Evolutionary conservation across 169 alveolate genomes (phyloP).

Genomic region (Eimeria brunetti): DNA sequence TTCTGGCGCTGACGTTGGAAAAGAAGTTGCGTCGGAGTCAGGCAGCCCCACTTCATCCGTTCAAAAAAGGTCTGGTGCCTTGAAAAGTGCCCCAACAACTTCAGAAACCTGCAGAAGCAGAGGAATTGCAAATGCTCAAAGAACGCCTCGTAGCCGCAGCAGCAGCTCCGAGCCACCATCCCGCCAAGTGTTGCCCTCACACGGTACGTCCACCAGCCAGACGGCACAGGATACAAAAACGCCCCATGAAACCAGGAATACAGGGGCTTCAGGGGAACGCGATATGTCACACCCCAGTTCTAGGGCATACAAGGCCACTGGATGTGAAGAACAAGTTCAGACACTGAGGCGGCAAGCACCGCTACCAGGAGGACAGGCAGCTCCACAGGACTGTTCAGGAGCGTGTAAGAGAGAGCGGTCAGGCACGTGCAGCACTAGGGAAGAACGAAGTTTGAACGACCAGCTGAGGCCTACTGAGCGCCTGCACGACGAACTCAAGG

Average conservation of each 20-base stretch:
- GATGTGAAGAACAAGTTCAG: background rate
- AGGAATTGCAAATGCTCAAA: conserved; percentile 1
- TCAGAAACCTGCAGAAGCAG: conserved; percentile 37
- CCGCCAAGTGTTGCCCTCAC: conserved; percentile 4
- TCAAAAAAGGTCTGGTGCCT: conserved; percentile 2
- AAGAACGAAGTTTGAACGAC: background rate
- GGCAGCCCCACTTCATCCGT: background rate
- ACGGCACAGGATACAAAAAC: background rate
- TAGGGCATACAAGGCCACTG: background rate
- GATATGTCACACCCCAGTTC: background rate
- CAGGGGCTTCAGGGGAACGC: background rate
- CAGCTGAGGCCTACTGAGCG: background rate
- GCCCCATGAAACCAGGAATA: conserved; percentile 22
- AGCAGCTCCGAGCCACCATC: conserved; percentile 67
- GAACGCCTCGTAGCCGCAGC: conserved; percentile 69
- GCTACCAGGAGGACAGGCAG: background rate
- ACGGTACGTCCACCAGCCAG: conserved; percentile 11
- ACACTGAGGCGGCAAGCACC: background rate
- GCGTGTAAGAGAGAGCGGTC: background rate
- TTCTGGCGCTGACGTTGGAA: background rate
- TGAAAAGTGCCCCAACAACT: background rate
- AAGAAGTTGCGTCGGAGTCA: background rate
- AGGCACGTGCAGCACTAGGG: background rate
- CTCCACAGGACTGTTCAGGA: background rate
- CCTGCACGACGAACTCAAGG: background rate